Base-by-base conservation (phyloP, 2,329 filamentous ascomycete genomes). In the Fusarium sp. region DNA sequence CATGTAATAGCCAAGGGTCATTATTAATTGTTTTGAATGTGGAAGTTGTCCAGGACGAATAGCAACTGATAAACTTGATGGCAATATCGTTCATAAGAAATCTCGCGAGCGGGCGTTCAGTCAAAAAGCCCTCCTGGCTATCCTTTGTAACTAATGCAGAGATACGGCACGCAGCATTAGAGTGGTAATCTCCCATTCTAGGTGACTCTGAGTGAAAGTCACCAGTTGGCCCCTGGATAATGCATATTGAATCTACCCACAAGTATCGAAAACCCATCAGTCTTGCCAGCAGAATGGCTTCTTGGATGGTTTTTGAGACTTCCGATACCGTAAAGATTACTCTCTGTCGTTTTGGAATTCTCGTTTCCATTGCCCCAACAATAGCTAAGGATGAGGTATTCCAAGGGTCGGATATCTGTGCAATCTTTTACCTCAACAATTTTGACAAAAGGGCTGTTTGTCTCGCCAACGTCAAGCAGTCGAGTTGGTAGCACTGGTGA, bases 71-170 rank as follows among this genome's bases (percentile, higher is more conserved):
- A n/a, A n/a, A n/a, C n/a, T n/a, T 33, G 9, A 48, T n/a, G 4
- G 21, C 21, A 3, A 48, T 48, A 2, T 12, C 21, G 0, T 31
- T 7, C 0, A 31, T 31, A 5, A 21, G 27, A 9, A 31, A 48
- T 31, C 27, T 31, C 9, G 27, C 21, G 4, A 48, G 2, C 0
- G 27, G 45, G 19, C 27, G 45, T n/a, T 18, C 14, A 3, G 15
- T 31, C 7, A 48, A 12, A 12, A 48, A n/a, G 4, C 27, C 45
- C 4, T 48, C 0, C 4, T 15, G 14, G 5, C 27, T 48, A 18
- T 31, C 45, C 1, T 5, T 6, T 0, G 45, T 21, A 9, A 0
- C 4, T 1, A 27, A 48, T 4, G 15, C 45, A 1, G 45, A n/a
- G 15, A 48, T 31, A n/a, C 27, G 31, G 0, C 27, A 48, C 0